These are phyloP conservation scores for Aureobasidium uvarum DNA, from an alignment of 2,329 filamentous ascomycete genomes.

Conservation along the genomic window DNA sequence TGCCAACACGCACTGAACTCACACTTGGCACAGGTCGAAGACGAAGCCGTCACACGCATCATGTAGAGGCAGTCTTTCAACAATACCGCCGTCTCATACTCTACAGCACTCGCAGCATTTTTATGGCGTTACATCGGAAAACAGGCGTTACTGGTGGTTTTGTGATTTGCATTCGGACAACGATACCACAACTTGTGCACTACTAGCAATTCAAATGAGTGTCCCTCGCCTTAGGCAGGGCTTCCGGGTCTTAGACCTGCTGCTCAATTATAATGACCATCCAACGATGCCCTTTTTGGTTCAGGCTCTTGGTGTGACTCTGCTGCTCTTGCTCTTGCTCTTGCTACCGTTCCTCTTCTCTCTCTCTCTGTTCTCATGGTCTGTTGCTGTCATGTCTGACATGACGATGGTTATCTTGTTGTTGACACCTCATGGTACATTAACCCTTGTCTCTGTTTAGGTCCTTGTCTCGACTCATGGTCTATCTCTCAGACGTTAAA, in stretches of 20 bases:
- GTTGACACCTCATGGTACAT: slow-evolving; percentile 5
- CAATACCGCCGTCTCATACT: background rate
- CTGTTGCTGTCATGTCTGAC: background rate
- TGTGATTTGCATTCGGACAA: slow-evolving; percentile 22
- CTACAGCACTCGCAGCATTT: slow-evolving; percentile 1
- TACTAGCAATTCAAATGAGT: slow-evolving; percentile 29
- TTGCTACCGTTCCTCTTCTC: background rate
- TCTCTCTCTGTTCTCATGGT: background rate
- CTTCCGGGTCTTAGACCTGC: slow-evolving; percentile 34
- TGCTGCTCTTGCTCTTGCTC: slow-evolving; percentile 14
- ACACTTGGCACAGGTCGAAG: slow-evolving; percentile 39
- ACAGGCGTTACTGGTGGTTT: slow-evolving; percentile 24
- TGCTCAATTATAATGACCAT: slow-evolving; percentile 32
- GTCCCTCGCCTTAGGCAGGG: slow-evolving; percentile 36
- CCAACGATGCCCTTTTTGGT: slow-evolving; percentile 26
- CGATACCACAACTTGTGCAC: slow-evolving; percentile 27
- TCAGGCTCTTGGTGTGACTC: slow-evolving; percentile 28
- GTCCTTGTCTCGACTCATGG: slow-evolving; percentile 14
- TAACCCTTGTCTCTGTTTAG: slow-evolving; percentile 5
- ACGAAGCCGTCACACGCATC: slow-evolving; percentile 60
- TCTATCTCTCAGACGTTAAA: background rate
- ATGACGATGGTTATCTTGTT: background rate
- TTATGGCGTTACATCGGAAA: slow-evolving; percentile 22
- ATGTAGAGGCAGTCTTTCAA: slow-evolving; percentile 26
- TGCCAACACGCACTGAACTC: slow-evolving; percentile 23